phyloP scores from a whole-genome alignment of 306 rosid species.

The Castanospermum australe region DNA sequence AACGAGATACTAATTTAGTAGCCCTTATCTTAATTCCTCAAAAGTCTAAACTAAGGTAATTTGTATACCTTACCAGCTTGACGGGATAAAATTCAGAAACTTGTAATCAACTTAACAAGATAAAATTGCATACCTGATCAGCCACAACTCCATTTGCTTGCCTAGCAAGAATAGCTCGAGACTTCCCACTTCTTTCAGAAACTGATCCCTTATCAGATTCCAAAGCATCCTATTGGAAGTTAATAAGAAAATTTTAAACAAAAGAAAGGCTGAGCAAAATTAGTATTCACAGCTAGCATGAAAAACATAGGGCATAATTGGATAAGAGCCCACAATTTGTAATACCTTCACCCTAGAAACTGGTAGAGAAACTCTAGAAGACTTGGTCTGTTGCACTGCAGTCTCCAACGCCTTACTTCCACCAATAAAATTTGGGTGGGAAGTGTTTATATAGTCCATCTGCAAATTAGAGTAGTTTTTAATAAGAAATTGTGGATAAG shows the following conservation, averaged over 20 bases:
- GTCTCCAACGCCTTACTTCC: constrained; percentile 87
- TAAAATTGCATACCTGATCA: constrained; percentile 57
- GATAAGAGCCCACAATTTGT: constrained; percentile 8
- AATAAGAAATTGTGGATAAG: constrained; percentile 11
- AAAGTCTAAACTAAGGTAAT: background rate
- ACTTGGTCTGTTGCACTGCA: constrained; percentile 67
- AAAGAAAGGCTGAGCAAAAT: background rate
- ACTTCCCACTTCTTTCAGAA: constrained; percentile 74
- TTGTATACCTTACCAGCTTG: no score
- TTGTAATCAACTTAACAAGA: background rate
- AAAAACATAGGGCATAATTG: background rate
- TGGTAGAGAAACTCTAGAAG: constrained; percentile 56
- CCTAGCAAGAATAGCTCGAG: constrained; percentile 63
- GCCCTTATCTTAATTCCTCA: background rate
- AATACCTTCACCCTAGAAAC: constrained; percentile 67
- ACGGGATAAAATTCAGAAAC: no score
- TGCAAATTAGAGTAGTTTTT: constrained; percentile 44
- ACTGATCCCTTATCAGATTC: constrained; percentile 68
- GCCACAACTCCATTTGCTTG: constrained; percentile 72
- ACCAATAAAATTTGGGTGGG: constrained; percentile 96
- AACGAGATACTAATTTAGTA: constrained; percentile 1
- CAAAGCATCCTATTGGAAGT: constrained; percentile 60
- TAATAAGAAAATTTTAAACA: background rate
- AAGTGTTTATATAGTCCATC: constrained; percentile 98
- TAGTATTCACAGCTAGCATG: background rate